Evolutionary conservation across 148 eudicot species (phyloP).

Genomic region (Suaeda aralocaspica): DNA sequence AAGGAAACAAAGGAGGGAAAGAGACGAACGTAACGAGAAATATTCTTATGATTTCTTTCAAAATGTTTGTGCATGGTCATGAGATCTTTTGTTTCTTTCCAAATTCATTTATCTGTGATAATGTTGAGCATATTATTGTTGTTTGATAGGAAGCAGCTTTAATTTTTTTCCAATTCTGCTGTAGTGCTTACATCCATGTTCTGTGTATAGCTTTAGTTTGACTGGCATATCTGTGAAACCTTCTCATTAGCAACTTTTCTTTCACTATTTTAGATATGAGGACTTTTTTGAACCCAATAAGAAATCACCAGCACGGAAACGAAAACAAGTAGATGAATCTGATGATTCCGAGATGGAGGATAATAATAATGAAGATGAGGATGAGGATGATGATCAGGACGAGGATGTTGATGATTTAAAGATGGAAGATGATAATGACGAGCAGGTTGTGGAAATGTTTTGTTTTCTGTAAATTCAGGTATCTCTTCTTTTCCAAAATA

Average conservation of each 20-base stretch:
- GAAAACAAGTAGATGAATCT: slow-evolving; percentile 30
- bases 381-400: slow-evolving; percentile 10
- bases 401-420: slow-evolving; percentile 7
- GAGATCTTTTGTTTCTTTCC: not conserved
- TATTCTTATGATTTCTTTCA: not conserved
- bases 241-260: not conserved
- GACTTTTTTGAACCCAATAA: slow-evolving; percentile 64
- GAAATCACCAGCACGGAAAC: slow-evolving; percentile 40
- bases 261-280: slow-evolving; percentile 46
- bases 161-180: not conserved
- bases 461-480: not conserved
- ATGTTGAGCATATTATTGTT: not conserved
- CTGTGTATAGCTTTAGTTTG: not conserved
- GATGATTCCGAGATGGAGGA: slow-evolving; percentile 45
- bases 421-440: slow-evolving; percentile 7
- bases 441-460: slow-evolving; percentile 29
- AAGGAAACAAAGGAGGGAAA: not conserved
- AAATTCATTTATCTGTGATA: not conserved
- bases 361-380: slow-evolving; percentile 15
- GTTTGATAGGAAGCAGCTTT: not conserved
- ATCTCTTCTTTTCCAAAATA: too few species aligned
- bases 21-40: not conserved
- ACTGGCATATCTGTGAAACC: too few species aligned
- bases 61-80: not conserved
- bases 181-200: not conserved